These are phyloP conservation scores for Helotiales sp. DNA, from an alignment of 2,329 filamentous ascomycete species.

Conservation along the genomic window DNA sequence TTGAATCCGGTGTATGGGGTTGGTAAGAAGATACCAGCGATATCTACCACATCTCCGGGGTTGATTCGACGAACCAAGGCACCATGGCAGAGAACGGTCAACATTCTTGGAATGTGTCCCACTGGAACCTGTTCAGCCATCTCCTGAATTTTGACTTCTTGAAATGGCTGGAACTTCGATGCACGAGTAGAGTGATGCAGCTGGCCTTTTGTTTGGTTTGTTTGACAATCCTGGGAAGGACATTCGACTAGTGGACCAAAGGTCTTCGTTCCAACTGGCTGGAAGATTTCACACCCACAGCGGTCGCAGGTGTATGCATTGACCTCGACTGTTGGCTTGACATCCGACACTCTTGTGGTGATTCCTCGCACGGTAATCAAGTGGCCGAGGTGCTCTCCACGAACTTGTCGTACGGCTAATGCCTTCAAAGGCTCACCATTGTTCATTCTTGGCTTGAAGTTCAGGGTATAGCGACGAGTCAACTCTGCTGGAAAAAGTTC, in stretches of 20 bases:
- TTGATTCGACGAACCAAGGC: constrained; percentile 85
- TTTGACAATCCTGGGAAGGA: constrained; percentile 85
- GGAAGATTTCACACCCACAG: constrained; percentile 96
- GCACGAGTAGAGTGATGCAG: constrained; percentile 93
- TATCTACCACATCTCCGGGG: constrained; percentile 91
- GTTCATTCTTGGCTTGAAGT: constrained; percentile 90
- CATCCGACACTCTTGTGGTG: constrained; percentile 92
- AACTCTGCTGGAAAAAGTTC: constrained; percentile 90
- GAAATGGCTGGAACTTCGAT: constrained; percentile 96
- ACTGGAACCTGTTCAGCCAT: constrained; percentile 99
- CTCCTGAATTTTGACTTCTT: constrained; percentile 98
- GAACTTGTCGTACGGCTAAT: constrained; percentile 90
- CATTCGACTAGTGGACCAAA: constrained; percentile 88
- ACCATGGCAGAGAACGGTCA: constrained; percentile 90
- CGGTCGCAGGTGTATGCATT: constrained; percentile 98
- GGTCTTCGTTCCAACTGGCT: constrained; percentile 89
- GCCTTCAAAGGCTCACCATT: constrained; percentile 66
- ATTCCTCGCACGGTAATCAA: constrained; percentile 96
- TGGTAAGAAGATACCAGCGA: constrained; percentile 93
- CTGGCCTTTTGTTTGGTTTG: constrained; percentile 91
- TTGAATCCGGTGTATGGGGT: constrained; percentile 99
- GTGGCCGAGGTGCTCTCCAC: constrained; percentile 88
- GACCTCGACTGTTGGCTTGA: constrained; percentile 96
- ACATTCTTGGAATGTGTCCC: constrained; percentile 90
- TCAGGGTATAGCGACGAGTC: constrained; percentile 90